Percentiles rank a stretch among this genome's conserved stretches.
phyloP scores from a whole-genome alignment of 495 filamentous ascomycete genomes.

The Tuber microsphaerosporum region DNA sequence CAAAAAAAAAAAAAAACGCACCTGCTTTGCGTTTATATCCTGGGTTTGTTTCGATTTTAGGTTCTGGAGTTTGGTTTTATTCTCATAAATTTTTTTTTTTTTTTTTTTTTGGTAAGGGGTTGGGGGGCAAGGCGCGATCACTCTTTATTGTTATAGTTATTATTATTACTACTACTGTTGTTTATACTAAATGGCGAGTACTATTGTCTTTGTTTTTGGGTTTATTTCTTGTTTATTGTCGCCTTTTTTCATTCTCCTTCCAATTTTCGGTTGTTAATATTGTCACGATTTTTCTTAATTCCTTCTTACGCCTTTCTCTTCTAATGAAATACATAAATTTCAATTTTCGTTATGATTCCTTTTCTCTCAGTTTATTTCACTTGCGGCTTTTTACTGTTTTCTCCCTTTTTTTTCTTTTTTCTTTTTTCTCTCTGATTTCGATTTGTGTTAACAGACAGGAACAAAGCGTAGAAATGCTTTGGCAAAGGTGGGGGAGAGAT shows the following conservation, averaged over 20 bases:
- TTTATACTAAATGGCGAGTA: not conserved
- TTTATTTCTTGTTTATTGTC: not conserved
- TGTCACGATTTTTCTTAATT: not conserved
- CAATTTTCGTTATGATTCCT: not conserved
- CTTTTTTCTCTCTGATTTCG: not conserved
- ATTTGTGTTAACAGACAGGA: not conserved
- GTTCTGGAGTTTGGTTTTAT: not conserved
- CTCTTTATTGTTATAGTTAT: not conserved
- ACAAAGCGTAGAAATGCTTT: not conserved
- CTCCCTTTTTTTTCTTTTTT: not conserved
- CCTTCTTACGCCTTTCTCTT: not conserved
- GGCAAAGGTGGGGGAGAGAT: not conserved
- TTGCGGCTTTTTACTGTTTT: not conserved
- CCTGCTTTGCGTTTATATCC: not conserved
- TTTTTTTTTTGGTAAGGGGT: not conserved
- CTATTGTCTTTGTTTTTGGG: not conserved
- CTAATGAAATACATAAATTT: not conserved
- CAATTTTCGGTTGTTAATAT: not conserved
- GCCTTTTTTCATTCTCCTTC: not conserved
- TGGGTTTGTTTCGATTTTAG: not conserved
- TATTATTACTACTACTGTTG: not conserved
- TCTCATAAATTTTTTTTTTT: not conserved
- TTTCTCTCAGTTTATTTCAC: not conserved
- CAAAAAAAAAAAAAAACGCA: not conserved
- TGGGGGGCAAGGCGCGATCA: not conserved